Evolutionary conservation across 1,284 basidiomycete species (phyloP).

Genomic region (Dichomitus squalens): DNA sequence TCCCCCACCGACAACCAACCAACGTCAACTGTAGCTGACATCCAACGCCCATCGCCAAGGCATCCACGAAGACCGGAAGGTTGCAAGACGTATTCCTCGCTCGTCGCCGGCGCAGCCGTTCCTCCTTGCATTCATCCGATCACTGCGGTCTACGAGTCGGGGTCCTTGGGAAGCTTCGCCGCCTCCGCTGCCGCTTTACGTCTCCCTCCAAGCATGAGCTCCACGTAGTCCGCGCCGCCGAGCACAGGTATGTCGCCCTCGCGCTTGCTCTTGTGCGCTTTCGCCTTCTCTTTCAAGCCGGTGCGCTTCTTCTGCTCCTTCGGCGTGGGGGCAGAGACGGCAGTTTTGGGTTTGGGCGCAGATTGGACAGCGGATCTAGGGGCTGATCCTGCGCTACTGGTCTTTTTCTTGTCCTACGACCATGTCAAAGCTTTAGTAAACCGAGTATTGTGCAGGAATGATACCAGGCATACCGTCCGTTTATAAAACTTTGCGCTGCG

Average conservation of each 20-base stretch:
- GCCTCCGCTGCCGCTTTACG: constrained; percentile 66
- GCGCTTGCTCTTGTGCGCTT: constrained; percentile 21
- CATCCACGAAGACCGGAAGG: too few species aligned
- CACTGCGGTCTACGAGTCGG: not conserved
- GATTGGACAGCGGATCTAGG: constrained; percentile 2
- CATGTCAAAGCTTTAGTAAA: not conserved
- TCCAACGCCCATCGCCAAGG: not conserved
- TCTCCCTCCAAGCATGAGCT: constrained; percentile 69
- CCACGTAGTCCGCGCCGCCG: constrained; percentile 77
- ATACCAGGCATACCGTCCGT: not conserved
- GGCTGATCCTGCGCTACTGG: constrained; percentile 16
- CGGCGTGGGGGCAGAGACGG: constrained; percentile 14
- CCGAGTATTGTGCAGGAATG: not conserved
- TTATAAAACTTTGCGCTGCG: constrained; percentile 17
- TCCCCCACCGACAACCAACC: too few species aligned
- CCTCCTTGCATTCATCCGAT: too few species aligned
- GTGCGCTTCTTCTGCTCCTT: constrained; percentile 46
- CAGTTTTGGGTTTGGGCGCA: constrained; percentile 10
- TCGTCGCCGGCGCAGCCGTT: not conserved
- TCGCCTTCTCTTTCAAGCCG: constrained; percentile 40
- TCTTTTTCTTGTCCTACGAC: constrained; percentile 26
- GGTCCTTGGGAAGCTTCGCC: constrained; percentile 49
- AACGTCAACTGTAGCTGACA: too few species aligned
- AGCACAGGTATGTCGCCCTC: constrained; percentile 49
- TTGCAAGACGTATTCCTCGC: not conserved